Evolutionary conservation across 2,329 filamentous ascomycete genomes (phyloP), one percentile per base, ranked within the genome.

Genomic region (Eurotiales sp.): DNA sequence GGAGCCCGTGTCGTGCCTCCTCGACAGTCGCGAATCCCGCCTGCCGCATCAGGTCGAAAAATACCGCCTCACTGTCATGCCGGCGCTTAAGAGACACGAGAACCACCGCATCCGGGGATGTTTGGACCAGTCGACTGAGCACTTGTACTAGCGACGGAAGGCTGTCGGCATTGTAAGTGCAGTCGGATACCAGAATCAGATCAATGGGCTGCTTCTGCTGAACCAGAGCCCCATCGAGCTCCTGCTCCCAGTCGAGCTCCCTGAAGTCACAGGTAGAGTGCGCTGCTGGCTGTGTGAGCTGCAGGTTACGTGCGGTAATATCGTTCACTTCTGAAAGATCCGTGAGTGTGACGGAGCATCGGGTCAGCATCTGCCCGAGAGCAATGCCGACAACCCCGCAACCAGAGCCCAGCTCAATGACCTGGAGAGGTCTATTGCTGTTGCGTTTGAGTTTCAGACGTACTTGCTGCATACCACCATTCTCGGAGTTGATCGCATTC

Each of bases 131-230:
- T 8, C 66, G 69, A 19, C 62, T 59, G 8, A 88, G 68, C 1
- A 82, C 84, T 23, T 69, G 68, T 7, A 88, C 83, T 32, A 88
- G 70, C 21, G 81, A 76, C 2, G 82, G 81, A 46, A 85, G 77
- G 53, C 81, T 85, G 59, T 86, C 84, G 14, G 79, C 73, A 63
- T 88, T 88, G 68, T 89, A 89, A 1, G 85, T 88, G 67, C 86
- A 88, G 64, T 89, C 86, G 2, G 84, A 83, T 1, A 87, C 78
- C 3, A 87, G 63, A 19, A 88, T 74, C 29, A 88, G 61, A 63
- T 86, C 80, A 59, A 81, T 75, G 10, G 59, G 60, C 32, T 60
- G 61, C 21, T 60, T 57, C 19, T 59, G 60, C 10, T 75, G 64
- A 4, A 64, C 59, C 10, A 75, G 64, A 4, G 64, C 59, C 29